Percentiles rank a stretch among this genome's conserved stretches.
These are phyloP conservation scores for Fusarium gaditjirri DNA, from an alignment of 2,329 filamentous ascomycete genomes.

Conservation along the genomic window DNA sequence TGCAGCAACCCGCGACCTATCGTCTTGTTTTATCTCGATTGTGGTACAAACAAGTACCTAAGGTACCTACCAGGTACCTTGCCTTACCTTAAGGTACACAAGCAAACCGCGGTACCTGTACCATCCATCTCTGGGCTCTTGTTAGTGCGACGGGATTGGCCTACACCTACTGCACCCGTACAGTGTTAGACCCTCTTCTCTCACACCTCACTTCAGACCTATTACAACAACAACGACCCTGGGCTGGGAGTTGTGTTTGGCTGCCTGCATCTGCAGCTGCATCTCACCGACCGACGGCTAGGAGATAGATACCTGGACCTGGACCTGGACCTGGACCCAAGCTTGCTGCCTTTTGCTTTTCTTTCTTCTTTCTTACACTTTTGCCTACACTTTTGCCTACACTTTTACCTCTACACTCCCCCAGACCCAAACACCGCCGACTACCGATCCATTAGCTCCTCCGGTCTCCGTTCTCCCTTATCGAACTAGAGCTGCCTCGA, in stretches of 20 bases:
- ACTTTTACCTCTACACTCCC: slow-evolving; percentile 23
- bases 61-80: not conserved
- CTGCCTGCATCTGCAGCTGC: slow-evolving; percentile 40
- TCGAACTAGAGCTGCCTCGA: slow-evolving; percentile 7
- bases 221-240: slow-evolving; percentile 36
- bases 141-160: slow-evolving; percentile 14
- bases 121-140: slow-evolving; percentile 1
- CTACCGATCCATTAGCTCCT: slow-evolving; percentile 12
- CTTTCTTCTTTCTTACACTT: slow-evolving; percentile 27
- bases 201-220: slow-evolving; percentile 24
- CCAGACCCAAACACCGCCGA: slow-evolving; percentile 15
- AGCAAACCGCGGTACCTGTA: slow-evolving; percentile 9
- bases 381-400: slow-evolving; percentile 24
- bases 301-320: not conserved
- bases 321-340: slow-evolving; percentile 2
- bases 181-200: slow-evolving; percentile 35
- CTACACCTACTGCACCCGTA: not conserved
- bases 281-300: slow-evolving; percentile 37
- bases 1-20: slow-evolving; percentile 13
- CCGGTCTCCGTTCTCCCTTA: slow-evolving; percentile 2
- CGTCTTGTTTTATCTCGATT: not conserved
- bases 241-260: slow-evolving; percentile 33
- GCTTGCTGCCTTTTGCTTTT: not conserved
- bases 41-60: no score
- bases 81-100: slow-evolving; percentile 7